These are phyloP conservation scores for Beauveria caledonica DNA, from an alignment of 2,329 filamentous ascomycete genomes.

Conservation along the genomic window DNA sequence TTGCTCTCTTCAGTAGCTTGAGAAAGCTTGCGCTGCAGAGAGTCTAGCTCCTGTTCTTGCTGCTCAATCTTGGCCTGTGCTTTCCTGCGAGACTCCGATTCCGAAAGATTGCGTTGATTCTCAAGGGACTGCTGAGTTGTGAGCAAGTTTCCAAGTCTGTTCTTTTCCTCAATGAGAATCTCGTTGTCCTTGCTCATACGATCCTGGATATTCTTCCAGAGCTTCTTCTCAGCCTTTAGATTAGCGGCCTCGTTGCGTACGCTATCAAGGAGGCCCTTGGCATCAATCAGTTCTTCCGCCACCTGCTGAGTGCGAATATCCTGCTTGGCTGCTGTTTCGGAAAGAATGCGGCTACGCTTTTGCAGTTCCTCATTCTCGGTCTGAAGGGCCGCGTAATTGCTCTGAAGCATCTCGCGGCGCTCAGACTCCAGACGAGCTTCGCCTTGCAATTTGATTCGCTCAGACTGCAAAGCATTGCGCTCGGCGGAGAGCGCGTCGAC, in stretches of 20 bases:
- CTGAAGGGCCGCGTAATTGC: conserved; percentile 77
- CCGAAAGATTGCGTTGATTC: conserved; percentile 82
- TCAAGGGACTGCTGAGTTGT: conserved; percentile 79
- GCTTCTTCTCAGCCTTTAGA: conserved; percentile 85
- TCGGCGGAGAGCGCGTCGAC: conserved; percentile 73
- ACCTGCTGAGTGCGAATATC: conserved; percentile 86
- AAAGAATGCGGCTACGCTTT: conserved; percentile 67
- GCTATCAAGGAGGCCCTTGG: conserved; percentile 72
- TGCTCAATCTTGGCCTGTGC: conserved; percentile 70
- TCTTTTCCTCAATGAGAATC: conserved; percentile 72
- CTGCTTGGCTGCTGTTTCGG: conserved; percentile 79
- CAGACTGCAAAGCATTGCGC: conserved; percentile 72
- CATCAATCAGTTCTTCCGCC: conserved; percentile 86
- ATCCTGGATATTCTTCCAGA: conserved; percentile 91
- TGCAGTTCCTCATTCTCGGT: conserved; percentile 80
- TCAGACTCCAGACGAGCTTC: conserved; percentile 76
- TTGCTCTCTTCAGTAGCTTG: conserved; percentile 78
- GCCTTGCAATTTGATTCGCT: conserved; percentile 70
- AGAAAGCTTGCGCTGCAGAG: conserved; percentile 73
- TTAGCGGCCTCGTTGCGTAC: conserved; percentile 87
- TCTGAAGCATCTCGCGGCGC: conserved; percentile 81
- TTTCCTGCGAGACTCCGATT: conserved; percentile 73
- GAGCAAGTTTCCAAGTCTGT: conserved; percentile 73
- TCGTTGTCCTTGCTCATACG: conserved; percentile 86
- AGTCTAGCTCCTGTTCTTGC: conserved; percentile 69